phyloP scores from a whole-genome alignment of 345 rosid species.

The Eucalyptus guilfoylei region DNA sequence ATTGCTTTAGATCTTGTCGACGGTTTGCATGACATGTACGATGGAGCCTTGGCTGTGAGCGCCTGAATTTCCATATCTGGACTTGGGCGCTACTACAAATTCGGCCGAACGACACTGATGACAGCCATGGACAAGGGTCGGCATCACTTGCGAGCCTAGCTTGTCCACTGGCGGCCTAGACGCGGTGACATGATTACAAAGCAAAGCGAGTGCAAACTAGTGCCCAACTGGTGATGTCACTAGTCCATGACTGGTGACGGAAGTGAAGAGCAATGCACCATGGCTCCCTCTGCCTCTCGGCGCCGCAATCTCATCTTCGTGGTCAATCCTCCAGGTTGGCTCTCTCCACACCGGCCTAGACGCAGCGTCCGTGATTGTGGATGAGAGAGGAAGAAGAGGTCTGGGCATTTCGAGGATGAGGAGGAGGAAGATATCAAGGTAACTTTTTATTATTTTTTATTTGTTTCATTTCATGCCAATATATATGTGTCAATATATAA shows the following conservation, averaged over 20 bases:
- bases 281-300: neutral
- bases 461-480: neutral
- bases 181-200: neutral
- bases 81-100: neutral
- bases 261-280: neutral
- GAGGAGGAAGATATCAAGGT: no score
- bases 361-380: neutral
- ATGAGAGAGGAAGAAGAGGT: neutral
- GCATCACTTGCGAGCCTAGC: neutral
- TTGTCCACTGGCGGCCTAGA: accelerated
- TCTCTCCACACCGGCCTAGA: neutral
- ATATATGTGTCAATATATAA: neutral
- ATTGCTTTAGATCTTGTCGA: no score
- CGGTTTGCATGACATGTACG: neutral
- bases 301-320: neutral
- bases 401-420: neutral
- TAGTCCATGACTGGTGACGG: neutral
- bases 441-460: no score
- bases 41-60: neutral
- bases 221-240: neutral
- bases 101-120: neutral
- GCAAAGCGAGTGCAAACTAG: neutral
- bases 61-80: neutral
- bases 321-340: neutral
- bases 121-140: neutral